These are phyloP conservation scores for Talaromyces amestolkiae DNA, from an alignment of 2,329 filamentous ascomycete species.

Conservation along the genomic window DNA sequence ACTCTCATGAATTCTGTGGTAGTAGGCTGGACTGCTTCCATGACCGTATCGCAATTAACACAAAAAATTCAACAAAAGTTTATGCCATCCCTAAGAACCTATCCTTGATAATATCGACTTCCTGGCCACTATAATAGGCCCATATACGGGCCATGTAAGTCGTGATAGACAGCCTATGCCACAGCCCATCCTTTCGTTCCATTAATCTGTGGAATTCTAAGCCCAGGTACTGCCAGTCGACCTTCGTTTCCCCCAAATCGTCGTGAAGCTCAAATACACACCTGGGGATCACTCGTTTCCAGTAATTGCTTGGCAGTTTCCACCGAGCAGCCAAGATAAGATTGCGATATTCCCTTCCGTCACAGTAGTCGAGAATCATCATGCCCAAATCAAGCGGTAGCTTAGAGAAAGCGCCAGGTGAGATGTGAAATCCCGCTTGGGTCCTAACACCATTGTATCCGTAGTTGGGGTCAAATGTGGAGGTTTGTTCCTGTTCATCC, in stretches of 20 bases:
- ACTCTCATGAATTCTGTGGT: background rate
- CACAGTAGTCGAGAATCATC: background rate
- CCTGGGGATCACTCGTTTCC: background rate
- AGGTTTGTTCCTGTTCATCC: background rate
- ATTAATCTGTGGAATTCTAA: conserved; percentile 8
- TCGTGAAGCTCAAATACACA: conserved; percentile 9
- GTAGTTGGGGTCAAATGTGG: background rate
- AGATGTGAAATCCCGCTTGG: background rate
- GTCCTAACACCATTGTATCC: background rate
- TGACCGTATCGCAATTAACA: background rate
- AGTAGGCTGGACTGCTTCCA: background rate
- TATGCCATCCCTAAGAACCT: background rate
- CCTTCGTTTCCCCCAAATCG: background rate
- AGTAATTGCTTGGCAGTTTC: conserved; percentile 1
- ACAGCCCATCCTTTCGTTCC: background rate
- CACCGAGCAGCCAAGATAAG: conserved; percentile 7
- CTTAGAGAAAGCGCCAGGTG: background rate
- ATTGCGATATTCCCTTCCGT: background rate
- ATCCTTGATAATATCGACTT: background rate
- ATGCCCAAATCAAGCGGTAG: background rate
- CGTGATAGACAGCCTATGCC: background rate
- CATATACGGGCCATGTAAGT: conserved; percentile 8
- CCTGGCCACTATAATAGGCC: background rate
- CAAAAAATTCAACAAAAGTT: background rate
- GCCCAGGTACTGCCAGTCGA: conserved; percentile 15